phyloP scores from a whole-genome alignment of 371 early-diverging fungal genomes.

The Smittium culicis region DNA sequence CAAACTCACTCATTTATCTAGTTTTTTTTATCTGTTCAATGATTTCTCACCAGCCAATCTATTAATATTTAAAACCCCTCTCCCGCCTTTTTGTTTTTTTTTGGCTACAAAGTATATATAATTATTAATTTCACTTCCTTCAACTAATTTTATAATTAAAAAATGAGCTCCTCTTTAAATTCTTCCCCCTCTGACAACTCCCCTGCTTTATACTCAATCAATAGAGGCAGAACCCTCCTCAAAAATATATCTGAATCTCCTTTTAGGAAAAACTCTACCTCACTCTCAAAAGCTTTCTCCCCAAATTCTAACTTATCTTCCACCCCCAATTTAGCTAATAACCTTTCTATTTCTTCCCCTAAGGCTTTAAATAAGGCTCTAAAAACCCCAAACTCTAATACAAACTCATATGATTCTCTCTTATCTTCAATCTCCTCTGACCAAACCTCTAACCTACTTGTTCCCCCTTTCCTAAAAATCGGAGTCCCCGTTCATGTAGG shows the following conservation, averaged over 20 bases:
- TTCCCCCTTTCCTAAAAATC: not conserved
- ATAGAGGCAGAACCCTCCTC: not conserved
- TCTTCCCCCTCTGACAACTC: not conserved
- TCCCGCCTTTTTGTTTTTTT: no score
- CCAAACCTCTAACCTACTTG: not conserved
- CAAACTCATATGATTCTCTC: not conserved
- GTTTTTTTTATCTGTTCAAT: no score
- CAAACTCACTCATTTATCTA: no score
- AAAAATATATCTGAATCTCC: not conserved
- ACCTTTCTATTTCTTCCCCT: not conserved
- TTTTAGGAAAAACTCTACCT: not conserved
- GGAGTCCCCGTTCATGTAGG: constrained; percentile 57
- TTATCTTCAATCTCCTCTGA: not conserved
- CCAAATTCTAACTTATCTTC: not conserved
- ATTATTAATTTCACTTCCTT: no score
- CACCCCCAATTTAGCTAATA: not conserved
- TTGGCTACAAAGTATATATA: no score
- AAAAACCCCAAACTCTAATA: not conserved
- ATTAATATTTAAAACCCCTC: no score
- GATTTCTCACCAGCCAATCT: no score
- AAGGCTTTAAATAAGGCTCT: not conserved
- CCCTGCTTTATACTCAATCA: not conserved
- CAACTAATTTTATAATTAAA: no score
- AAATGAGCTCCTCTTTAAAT: no score
- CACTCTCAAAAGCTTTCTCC: not conserved